Conservation (phyloP, 768 basidiomycete species). For the Kwoniella sp. region DNA sequence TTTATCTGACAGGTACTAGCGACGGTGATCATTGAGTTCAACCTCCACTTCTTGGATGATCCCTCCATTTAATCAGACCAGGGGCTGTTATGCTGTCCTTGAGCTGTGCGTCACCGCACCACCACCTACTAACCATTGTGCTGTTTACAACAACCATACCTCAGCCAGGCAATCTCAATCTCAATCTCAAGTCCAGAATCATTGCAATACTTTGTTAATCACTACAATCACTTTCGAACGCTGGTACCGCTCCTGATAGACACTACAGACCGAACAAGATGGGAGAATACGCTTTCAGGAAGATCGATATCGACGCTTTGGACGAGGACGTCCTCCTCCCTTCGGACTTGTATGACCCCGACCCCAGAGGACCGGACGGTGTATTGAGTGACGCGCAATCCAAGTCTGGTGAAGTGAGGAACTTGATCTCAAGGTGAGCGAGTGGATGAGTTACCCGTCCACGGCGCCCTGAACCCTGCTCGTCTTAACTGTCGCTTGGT, state of each 20-base stretch:
- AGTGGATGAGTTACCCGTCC: too few relatives aligned
- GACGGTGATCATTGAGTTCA: too few relatives aligned
- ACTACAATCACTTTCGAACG: too few relatives aligned
- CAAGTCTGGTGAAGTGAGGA: constrained; percentile 71
- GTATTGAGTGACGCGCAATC: constrained; percentile 75
- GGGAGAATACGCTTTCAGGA: constrained; percentile 68
- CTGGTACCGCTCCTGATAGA: too few relatives aligned
- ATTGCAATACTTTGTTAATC: too few relatives aligned
- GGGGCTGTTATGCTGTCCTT: background rate
- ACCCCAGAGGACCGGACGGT: constrained; percentile 74
- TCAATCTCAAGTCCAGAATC: too few relatives aligned
- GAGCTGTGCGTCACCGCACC: constrained; percentile 9
- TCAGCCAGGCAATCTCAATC: too few relatives aligned
- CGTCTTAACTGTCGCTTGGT: too few relatives aligned
- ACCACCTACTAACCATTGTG: background rate
- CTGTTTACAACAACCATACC: background rate
- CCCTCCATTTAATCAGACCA: constrained; percentile 5
- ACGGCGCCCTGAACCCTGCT: too few relatives aligned
- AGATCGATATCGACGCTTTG: constrained; percentile 89
- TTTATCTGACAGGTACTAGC: too few relatives aligned
- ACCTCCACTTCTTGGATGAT: constrained; percentile 9
- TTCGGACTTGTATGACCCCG: constrained; percentile 80
- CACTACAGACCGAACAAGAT: constrained; percentile 21
- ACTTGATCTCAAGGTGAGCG: constrained; percentile 71
- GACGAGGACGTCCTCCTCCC: constrained; percentile 89